Conservation (phyloP, 2,329 filamentous ascomycete species). For the Pseudogymnoascus sp. region DNA sequence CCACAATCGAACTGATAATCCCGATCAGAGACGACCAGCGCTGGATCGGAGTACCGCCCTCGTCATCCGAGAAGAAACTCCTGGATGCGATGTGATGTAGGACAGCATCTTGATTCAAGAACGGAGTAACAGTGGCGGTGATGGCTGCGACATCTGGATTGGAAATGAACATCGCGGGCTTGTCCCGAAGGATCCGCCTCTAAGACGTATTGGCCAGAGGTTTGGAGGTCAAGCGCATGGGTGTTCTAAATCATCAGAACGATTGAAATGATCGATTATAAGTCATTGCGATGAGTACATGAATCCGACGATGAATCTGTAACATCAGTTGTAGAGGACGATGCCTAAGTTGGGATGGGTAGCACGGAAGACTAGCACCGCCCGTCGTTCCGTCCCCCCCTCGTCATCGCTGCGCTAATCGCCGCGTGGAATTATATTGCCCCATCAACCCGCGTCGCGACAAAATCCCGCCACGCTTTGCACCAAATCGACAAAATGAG, state of each 20-base stretch:
- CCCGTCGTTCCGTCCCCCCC: neutral
- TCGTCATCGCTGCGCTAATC: slow-evolving; percentile 6
- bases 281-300: neutral
- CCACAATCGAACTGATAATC: slow-evolving; percentile 84
- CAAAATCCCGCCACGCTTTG: neutral
- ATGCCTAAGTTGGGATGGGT: neutral
- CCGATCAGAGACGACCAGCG: slow-evolving; percentile 93
- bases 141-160: slow-evolving; percentile 1
- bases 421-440: slow-evolving; percentile 9
- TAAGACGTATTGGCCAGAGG: neutral
- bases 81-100: slow-evolving; percentile 5
- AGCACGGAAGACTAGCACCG: neutral
- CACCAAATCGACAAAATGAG: slow-evolving; percentile 38
- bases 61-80: neutral
- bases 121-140: neutral
- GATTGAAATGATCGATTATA: slow-evolving; percentile 1
- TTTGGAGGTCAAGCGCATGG: neutral
- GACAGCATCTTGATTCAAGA: slow-evolving; percentile 1
- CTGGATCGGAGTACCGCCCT: slow-evolving; percentile 44
- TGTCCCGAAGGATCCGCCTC: slow-evolving; percentile 1
- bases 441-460: neutral
- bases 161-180: slow-evolving; percentile 7
- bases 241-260: neutral
- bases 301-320: neutral
- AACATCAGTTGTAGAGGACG: neutral